Percentiles rank a stretch among this genome's conserved stretches.
Evolutionary conservation across 805 yeast species (phyloP).

Genomic region (Kuraishia piskuri): DNA sequence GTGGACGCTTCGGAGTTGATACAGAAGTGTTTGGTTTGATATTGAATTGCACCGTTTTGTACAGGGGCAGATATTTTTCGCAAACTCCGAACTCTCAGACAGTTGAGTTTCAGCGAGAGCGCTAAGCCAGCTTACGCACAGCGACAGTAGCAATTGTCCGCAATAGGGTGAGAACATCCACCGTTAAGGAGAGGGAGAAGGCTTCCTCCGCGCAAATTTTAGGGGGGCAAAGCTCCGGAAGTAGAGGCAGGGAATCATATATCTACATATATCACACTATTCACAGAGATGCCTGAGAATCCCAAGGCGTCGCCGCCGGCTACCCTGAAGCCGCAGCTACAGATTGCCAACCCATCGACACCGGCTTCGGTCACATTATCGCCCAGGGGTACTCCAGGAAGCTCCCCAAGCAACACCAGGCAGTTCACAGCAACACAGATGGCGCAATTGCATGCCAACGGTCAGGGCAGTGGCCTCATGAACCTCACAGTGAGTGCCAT

Average conservation of each 20-base stretch:
- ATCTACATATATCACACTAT: neutral
- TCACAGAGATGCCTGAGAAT: neutral
- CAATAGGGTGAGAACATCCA: too few relatives aligned
- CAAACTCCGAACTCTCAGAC: too few relatives aligned
- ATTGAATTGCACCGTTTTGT: too few relatives aligned
- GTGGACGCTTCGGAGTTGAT: too few relatives aligned
- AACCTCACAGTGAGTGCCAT: neutral
- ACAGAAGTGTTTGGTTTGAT: too few relatives aligned
- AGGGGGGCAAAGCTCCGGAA: neutral
- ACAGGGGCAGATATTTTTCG: too few relatives aligned
- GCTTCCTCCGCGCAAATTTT: too few relatives aligned
- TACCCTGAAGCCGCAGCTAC: neutral
- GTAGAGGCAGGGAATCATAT: neutral
- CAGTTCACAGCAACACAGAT: neutral
- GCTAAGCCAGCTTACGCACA: too few relatives aligned
- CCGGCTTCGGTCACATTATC: neutral
- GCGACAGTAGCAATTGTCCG: too few relatives aligned
- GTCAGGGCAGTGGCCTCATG: neutral
- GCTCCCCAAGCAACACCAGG: neutral
- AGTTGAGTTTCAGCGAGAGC: too few relatives aligned
- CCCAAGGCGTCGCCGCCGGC: neutral
- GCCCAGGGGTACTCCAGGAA: neutral
- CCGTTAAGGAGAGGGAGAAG: too few relatives aligned
- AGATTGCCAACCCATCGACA: constrained; percentile 2
- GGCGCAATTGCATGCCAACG: neutral